Conservation (phyloP, 208 protist genomes). For the Leishmania tarentolae region DNA sequence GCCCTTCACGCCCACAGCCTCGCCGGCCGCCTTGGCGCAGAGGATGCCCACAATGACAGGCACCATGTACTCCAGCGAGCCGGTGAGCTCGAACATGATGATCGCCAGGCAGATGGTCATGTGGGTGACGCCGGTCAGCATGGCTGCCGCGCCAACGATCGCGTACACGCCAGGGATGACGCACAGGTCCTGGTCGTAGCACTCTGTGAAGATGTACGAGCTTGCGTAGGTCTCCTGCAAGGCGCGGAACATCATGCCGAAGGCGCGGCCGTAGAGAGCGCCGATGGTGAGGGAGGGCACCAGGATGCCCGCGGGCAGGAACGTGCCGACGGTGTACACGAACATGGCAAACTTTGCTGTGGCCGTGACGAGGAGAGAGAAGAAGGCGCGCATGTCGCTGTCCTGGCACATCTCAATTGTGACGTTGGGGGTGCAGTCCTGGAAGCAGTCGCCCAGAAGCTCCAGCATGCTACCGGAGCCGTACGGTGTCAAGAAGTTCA, state of each 20-base stretch:
- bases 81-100: conserved; percentile 94
- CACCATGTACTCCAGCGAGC: conserved; percentile 83
- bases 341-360: conserved; percentile 59
- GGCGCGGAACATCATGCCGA: conserved; percentile 64
- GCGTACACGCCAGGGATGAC: conserved; percentile 93
- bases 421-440: conserved; percentile 66
- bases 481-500: conserved; percentile 78
- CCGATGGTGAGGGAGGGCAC: conserved; percentile 93
- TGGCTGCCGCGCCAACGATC: conserved; percentile 90
- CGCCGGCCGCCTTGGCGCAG: conserved; percentile 66
- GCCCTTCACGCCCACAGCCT: conserved; percentile 73
- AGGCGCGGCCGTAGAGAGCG: conserved; percentile 71
- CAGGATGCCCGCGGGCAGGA: conserved; percentile 91
- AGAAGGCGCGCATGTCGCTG: conserved; percentile 45
- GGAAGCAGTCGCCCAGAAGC: conserved; percentile 71
- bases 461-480: conserved; percentile 59
- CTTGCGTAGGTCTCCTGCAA: conserved; percentile 61
- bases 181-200: conserved; percentile 55
- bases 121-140: conserved; percentile 92
- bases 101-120: conserved; percentile 95
- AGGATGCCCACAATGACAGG: conserved; percentile 76
- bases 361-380: conserved; percentile 61
- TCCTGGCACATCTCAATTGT: conserved; percentile 56
- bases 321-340: conserved; percentile 65
- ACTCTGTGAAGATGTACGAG: conserved; percentile 70